Conservation (phyloP, 768 basidiomycete genomes). For the Serendipita sp. region DNA sequence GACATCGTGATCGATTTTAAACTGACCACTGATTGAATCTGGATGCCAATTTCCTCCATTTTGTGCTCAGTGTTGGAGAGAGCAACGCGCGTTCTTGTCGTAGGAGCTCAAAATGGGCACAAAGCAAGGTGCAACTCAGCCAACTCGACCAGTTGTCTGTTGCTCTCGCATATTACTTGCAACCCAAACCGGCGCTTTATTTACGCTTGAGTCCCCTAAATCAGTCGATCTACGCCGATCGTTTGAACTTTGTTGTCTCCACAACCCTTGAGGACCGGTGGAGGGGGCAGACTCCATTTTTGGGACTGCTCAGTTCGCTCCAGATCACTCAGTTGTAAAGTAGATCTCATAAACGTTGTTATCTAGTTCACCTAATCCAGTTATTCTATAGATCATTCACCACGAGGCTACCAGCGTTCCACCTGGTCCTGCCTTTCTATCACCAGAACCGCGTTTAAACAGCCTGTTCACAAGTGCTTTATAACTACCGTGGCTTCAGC, state of each 20-base stretch:
- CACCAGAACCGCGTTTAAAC: conserved; percentile 3
- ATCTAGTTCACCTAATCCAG: neutral
- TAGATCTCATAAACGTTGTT: neutral
- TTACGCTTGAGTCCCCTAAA: too few species aligned
- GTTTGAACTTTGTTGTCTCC: too few species aligned
- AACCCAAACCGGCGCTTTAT: too few species aligned
- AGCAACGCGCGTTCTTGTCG: neutral
- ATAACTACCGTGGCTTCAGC: neutral
- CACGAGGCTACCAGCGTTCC: conserved; percentile 3
- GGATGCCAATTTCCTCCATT: conserved; percentile 88
- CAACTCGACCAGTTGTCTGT: too few species aligned
- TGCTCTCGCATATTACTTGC: too few species aligned
- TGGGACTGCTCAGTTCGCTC: too few species aligned
- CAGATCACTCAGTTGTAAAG: neutral
- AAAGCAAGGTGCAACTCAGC: too few species aligned
- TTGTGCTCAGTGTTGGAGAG: conserved; percentile 8
- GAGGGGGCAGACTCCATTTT: too few species aligned
- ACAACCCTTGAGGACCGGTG: too few species aligned
- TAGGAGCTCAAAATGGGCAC: neutral
- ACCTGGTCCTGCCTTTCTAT: neutral
- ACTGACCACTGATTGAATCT: conserved; percentile 62
- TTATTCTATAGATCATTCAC: neutral
- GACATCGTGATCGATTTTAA: neutral
- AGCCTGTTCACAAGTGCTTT: neutral
- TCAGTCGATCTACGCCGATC: too few species aligned